Percentiles rank a stretch among this genome's conserved stretches.
Conservation (phyloP, 345 rosid species). For the Sapria himalayana region DNA sequence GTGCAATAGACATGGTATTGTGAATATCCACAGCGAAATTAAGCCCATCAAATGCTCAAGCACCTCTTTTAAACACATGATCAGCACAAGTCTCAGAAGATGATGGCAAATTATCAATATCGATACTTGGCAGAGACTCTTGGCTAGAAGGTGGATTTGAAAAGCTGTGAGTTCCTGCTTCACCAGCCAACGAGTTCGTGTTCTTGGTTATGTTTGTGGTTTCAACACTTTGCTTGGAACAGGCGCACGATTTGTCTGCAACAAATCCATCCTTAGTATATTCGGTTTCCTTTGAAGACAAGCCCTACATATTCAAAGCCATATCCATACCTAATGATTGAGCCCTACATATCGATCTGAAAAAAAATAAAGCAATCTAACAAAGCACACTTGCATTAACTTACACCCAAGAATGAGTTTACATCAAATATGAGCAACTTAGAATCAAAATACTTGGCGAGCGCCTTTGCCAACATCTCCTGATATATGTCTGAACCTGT, state of each 20-base stretch:
- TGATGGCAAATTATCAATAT: constrained; percentile 26
- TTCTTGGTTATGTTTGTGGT: constrained; percentile 25
- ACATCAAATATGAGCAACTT: constrained; percentile 75
- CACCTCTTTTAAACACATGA: constrained; percentile 49
- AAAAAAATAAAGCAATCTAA: too few relatives aligned
- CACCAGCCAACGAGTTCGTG: constrained; percentile 22
- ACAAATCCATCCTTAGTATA: constrained; percentile 39
- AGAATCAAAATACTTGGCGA: constrained; percentile 58
- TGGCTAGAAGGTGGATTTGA: constrained; percentile 29
- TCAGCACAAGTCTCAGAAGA: constrained; percentile 28
- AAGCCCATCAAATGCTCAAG: too few relatives aligned
- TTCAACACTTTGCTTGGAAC: constrained; percentile 21
- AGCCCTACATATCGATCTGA: too few relatives aligned
- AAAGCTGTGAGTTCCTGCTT: constrained; percentile 33
- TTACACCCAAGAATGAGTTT: constrained; percentile 65
- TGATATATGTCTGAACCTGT: constrained; percentile 85
- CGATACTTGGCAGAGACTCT: constrained; percentile 42
- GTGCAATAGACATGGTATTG: too few relatives aligned
- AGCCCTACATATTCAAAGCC: too few relatives aligned
- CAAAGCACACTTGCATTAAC: too few relatives aligned
- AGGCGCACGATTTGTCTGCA: constrained; percentile 34
- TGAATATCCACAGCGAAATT: too few relatives aligned
- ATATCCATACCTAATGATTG: too few relatives aligned
- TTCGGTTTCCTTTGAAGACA: constrained; percentile 69
- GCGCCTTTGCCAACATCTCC: constrained; percentile 80